Base-by-base conservation (phyloP, 2,329 filamentous ascomycete species). In the Colletotrichum siamense region DNA sequence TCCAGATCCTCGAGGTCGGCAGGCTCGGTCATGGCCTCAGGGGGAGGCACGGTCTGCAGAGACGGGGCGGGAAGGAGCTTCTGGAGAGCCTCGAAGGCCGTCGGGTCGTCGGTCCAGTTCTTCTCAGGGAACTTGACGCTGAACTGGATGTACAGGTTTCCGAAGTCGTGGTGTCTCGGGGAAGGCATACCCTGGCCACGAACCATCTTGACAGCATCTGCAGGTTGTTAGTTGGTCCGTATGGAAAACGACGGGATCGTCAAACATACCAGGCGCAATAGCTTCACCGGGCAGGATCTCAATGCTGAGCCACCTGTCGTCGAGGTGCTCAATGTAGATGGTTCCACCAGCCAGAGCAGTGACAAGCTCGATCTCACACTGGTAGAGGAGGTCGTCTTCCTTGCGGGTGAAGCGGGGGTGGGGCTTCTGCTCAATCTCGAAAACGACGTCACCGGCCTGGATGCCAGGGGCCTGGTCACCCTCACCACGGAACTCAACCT, bases 371-470 rank as follows among this genome's bases (percentile, higher is more conserved):
- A 99, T 98, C 79, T 99, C 95, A 80, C 95, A 95, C 78, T 97
- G 94, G 89, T 96, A 99, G 84, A 98, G 95, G 22, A 99, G 91
- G 82, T 99, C 96, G 83, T 99, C 97, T 34, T 98, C 96, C 86
- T 97, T 98, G 81, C 97, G 95, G 84, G 96, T 96, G 91, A 99
- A 99, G 78, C 97, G 94, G 32, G 94, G 79, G 86, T 99, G 97
- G n/a, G 96, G 96, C 92, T 99, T 99, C 90, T 99, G 96, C 87
- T 99, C 96, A 79, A 99, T 99, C 88, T 99, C 96, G 84, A 99
- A 99, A 78, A 98, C 94, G 74, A 99, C 97, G 83, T 99, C 98
- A 79, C 98, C 97, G 18, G 97, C 95, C 84, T 98, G 92, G 69
- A 98, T 95, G 79, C 96, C 96, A 24, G 97, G 97, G 74, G 96